Conservation (phyloP, 2,329 filamentous ascomycete genomes). For the Byssoonygena ceratinophila region DNA sequence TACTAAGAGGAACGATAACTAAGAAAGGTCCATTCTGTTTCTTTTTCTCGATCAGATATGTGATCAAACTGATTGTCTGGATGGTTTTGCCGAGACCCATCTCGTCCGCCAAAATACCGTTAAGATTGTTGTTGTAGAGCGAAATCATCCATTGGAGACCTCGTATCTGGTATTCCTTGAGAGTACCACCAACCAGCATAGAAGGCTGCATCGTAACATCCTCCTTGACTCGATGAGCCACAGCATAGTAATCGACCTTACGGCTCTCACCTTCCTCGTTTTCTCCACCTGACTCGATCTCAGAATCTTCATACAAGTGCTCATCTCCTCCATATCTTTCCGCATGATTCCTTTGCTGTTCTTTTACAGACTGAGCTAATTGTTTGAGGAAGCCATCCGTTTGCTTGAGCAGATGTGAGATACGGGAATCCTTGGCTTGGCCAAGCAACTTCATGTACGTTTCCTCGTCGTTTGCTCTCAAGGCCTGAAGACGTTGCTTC, state of each 20-base stretch:
- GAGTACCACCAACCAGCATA: constrained; percentile 78
- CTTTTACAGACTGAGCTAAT: constrained; percentile 85
- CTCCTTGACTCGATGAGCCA: constrained; percentile 92
- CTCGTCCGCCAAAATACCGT: constrained; percentile 95
- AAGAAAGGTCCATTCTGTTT: constrained; percentile 83
- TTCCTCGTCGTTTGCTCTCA: constrained; percentile 98
- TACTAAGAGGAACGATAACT: constrained; percentile 94
- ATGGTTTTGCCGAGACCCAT: constrained; percentile 99
- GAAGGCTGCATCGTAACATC: constrained; percentile 71
- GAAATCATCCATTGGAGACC: constrained; percentile 99
- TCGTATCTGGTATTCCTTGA: constrained; percentile 98
- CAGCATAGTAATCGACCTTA: constrained; percentile 98
- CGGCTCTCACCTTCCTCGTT: constrained; percentile 50
- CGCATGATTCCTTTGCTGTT: constrained; percentile 74
- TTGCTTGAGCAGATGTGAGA: constrained; percentile 90
- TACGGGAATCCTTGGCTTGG: constrained; percentile 98
- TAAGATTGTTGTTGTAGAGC: constrained; percentile 98
- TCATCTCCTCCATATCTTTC: constrained; percentile 63
- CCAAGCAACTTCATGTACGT: constrained; percentile 96
- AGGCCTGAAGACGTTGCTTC: constrained; percentile 96
- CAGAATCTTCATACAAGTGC: constrained; percentile 49
- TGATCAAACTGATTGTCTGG: constrained; percentile 95
- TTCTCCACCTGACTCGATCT: constrained; percentile 58
- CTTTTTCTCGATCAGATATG: constrained; percentile 94
- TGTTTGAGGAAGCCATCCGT: constrained; percentile 96